Conservation (phyloP, 768 basidiomycete species). For the Suillus clintonianus region DNA sequence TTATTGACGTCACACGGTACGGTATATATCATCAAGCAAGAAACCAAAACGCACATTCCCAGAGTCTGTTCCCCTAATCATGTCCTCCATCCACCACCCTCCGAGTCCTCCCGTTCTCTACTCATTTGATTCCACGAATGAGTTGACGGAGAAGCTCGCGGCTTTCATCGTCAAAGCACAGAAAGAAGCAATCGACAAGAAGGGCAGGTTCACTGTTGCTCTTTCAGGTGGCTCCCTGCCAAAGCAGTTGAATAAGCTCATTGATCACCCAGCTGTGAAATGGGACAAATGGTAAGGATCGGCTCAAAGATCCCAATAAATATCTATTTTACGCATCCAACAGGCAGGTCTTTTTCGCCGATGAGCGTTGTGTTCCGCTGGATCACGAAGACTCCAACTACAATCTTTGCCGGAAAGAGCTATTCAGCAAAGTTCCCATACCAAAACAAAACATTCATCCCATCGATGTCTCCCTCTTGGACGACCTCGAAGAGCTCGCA, state of each 20-base stretch:
- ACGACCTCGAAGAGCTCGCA: constrained; percentile 78
- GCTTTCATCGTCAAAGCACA: constrained; percentile 85
- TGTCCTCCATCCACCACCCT: constrained; percentile 44
- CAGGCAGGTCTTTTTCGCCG: constrained; percentile 98
- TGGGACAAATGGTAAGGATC: constrained; percentile 92
- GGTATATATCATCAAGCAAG: constrained; percentile 1
- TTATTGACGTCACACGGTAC: constrained; percentile 29
- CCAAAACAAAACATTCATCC: constrained; percentile 77
- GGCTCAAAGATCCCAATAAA: constrained; percentile 2
- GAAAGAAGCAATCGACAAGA: constrained; percentile 84
- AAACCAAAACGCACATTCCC: constrained; percentile 2
- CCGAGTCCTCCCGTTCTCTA: constrained; percentile 70
- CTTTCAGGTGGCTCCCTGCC: constrained; percentile 94
- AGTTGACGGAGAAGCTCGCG: constrained; percentile 69
- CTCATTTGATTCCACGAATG: constrained; percentile 60
- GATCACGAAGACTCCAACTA: constrained; percentile 95
- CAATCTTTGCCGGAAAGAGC: constrained; percentile 63
- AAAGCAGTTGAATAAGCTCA: constrained; percentile 72
- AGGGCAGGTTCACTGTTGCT: constrained; percentile 89
- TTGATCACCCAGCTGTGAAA: constrained; percentile 62
- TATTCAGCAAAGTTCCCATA: constrained; percentile 85
- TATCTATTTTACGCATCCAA: background rate
- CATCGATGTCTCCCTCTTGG: constrained; percentile 67
- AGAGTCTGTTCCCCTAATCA: constrained; percentile 18
- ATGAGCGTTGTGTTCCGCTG: constrained; percentile 93